These are phyloP conservation scores for Fusarium veterinarium DNA, from an alignment of 2,329 filamentous ascomycete genomes.

Conservation along the genomic window DNA sequence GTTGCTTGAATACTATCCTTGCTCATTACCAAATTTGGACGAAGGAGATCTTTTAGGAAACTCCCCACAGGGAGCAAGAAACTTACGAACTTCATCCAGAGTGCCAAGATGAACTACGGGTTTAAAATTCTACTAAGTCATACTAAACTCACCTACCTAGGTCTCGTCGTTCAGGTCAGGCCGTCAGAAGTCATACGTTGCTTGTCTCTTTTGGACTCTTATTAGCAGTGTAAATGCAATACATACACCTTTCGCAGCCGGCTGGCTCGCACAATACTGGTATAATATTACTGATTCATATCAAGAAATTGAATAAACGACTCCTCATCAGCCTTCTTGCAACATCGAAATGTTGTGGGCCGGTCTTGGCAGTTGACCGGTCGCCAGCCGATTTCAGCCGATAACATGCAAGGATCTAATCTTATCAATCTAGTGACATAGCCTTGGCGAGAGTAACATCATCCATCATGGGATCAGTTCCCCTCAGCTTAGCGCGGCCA, in stretches of 20 bases:
- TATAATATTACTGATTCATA: neutral
- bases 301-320: neutral
- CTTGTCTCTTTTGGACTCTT: neutral
- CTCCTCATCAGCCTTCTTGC: neutral
- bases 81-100: neutral
- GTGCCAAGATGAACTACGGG: neutral
- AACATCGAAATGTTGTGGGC: neutral
- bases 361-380: conserved; percentile 2
- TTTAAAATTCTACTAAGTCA: neutral
- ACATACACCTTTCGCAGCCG: neutral
- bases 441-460: conserved; percentile 36
- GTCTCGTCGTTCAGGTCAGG: neutral
- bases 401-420: conserved; percentile 48
- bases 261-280: neutral
- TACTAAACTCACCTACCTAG: neutral
- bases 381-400: conserved; percentile 33
- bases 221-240: neutral
- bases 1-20: neutral
- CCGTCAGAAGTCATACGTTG: neutral
- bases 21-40: neutral
- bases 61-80: neutral
- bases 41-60: neutral
- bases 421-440: conserved; percentile 51
- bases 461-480: conserved; percentile 48
- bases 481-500: conserved; percentile 41